phyloP scores from a whole-genome alignment of 345 rosid genomes.

The Syzygium aromaticum region DNA sequence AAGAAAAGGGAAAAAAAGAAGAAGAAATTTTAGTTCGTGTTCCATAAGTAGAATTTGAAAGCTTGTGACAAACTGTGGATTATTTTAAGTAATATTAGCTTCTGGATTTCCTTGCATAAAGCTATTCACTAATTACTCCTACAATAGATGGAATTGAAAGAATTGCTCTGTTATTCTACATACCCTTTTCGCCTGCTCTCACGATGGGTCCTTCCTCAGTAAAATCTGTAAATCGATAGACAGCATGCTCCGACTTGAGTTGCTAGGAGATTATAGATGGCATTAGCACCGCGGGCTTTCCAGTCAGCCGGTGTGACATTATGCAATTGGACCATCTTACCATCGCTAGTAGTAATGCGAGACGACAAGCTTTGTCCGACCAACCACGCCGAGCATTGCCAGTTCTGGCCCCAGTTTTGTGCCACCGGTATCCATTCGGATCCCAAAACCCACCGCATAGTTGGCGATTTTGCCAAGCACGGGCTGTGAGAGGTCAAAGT shows the following conservation, averaged over 20 bases:
- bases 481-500: background rate
- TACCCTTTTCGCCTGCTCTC: background rate
- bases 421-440: conserved; percentile 5
- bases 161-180: background rate
- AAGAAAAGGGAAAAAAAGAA: background rate
- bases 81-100: background rate
- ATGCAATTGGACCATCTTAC: background rate
- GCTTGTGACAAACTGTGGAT: no score
- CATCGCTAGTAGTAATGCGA: background rate
- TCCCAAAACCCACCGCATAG: conserved; percentile 14
- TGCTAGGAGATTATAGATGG: background rate
- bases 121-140: background rate
- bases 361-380: conserved; percentile 5
- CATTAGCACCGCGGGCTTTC: background rate
- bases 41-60: background rate
- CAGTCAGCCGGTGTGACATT: background rate
- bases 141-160: background rate
- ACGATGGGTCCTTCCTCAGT: background rate
- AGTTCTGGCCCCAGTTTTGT: background rate
- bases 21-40: background rate
- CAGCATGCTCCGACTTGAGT: background rate
- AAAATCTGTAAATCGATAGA: background rate
- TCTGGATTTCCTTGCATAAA: background rate
- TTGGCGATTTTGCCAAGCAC: background rate
- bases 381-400: background rate